Base-by-base conservation (phyloP, 305 asterid species). In the Rubia balearica region DNA sequence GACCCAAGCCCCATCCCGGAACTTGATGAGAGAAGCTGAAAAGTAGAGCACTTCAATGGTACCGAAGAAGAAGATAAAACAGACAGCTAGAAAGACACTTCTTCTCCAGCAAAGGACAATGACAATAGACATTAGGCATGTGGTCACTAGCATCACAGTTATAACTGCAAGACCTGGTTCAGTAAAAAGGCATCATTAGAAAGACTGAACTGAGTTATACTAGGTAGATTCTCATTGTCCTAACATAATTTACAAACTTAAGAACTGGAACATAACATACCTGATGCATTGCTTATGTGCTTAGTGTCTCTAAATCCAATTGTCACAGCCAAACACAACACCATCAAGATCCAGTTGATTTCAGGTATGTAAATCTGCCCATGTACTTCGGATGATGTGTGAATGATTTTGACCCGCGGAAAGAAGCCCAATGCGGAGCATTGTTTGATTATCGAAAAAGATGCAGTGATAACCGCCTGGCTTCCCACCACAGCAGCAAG, bases 341-440 rank as follows among this genome's bases (percentile, higher is more conserved):
- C 56, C 98, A 92, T 92, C 61, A 92, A 61, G 36, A 89, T 92
- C 96, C 98, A 92, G 81, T 92, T 92, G 81, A 92, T 80, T 73
- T 90, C 98, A 5, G 98, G 98, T 65, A 92, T 90, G 85, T 92
- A 92, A 76, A 89, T 92, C 83, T 87, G 98, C 24, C 98, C 98
- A 46, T 87, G 89, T n/a, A 87, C 76, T 76, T 87, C 83, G 14
- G 96, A 85, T 12, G 98, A 92, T 0, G 96, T 92, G 83, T 92
- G 98, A 61, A 85, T 71, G 51, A 92, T 87, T 59, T 80, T 83
- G 70, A 92, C 94, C 78, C 92, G 81, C 1, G 98, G 96, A 57
- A 92, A 90, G 81, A 95, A 92, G 55, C 96, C 96, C 77, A 92
- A 77, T 14, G 98, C 90, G 19, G 90, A 88, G 56, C 98, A 90